Percentiles rank a stretch among this genome's conserved stretches.
Evolutionary conservation across 345 rosid species (phyloP).

Genomic region (Eucalyptus marginata): DNA sequence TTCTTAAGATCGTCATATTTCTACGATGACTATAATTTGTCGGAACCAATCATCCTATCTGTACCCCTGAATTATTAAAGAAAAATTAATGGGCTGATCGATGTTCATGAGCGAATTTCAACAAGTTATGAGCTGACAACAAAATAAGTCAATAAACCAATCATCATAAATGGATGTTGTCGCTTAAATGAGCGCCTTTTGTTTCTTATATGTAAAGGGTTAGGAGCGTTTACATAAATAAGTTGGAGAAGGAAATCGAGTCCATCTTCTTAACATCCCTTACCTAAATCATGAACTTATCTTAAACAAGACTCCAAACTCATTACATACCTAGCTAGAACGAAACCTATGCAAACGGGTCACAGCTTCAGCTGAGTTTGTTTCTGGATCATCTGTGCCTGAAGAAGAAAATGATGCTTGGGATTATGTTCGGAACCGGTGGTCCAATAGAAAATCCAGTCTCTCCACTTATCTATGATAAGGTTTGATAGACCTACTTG

Average conservation of each 20-base stretch:
- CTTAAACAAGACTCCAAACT: neutral
- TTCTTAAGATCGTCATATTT: neutral
- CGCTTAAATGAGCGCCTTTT: rapidly evolving
- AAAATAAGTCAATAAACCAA: no score
- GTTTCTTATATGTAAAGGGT: neutral
- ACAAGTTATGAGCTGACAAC: rapidly evolving
- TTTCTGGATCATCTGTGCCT: neutral
- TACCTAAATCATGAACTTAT: neutral
- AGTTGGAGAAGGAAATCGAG: neutral
- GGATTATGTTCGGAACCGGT: constrained; percentile 28
- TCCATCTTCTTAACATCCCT: neutral
- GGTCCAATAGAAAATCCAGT: constrained; percentile 40
- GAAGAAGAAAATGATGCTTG: constrained; percentile 35
- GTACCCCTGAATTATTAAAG: rapidly evolving
- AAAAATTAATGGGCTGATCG: rapidly evolving
- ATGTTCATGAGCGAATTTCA: no score
- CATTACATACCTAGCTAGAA: neutral
- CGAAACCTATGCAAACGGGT: neutral
- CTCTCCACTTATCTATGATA: constrained; percentile 60
- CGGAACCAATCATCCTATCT: rapidly evolving
- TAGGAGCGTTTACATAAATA: neutral
- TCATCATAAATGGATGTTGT: neutral
- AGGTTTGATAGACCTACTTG: neutral
- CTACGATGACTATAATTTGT: rapidly evolving
- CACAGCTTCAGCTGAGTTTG: constrained; percentile 4